These are phyloP conservation scores for Anthostomella pinea DNA, from an alignment of 2,329 filamentous ascomycete genomes.

Conservation along the genomic window DNA sequence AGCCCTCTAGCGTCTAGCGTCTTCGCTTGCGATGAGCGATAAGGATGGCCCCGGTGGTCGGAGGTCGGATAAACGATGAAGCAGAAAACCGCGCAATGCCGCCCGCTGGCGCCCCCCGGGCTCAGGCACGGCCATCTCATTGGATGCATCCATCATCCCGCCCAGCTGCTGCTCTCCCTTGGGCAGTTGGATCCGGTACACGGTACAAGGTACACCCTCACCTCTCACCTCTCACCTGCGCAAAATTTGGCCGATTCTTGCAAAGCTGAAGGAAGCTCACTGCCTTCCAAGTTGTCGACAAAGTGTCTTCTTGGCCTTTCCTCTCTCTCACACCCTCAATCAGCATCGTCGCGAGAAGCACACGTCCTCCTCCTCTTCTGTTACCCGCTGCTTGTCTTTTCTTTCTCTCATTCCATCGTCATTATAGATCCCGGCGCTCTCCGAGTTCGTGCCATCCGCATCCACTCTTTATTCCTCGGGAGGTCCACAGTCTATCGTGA, in stretches of 20 bases:
- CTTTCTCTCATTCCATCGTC: conserved; percentile 10
- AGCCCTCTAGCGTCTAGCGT: background rate
- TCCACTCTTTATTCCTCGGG: conserved; percentile 24
- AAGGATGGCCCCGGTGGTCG: conserved; percentile 3
- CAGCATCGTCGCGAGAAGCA: conserved; percentile 8
- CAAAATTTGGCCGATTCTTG: background rate
- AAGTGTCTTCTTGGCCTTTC: conserved; percentile 6
- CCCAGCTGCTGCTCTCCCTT: no score
- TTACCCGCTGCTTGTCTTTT: conserved; percentile 9
- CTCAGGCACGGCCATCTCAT: no score
- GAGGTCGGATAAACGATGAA: no score
- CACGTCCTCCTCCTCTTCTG: conserved; percentile 2
- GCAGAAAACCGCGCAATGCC: no score
- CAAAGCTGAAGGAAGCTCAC: background rate
- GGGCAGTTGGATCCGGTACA: background rate
- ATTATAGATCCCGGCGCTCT: conserved; percentile 14
- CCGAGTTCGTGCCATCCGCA: conserved; percentile 16
- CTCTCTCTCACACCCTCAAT: conserved; percentile 11
- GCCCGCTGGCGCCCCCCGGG: no score
- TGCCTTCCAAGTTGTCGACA: background rate
- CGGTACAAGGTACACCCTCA: background rate
- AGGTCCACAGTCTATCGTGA: conserved; percentile 22
- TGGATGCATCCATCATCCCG: no score
- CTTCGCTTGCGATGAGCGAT: conserved; percentile 7
- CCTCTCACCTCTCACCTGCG: background rate